These are phyloP conservation scores for Aureobasidium subglaciale DNA, from an alignment of 2,329 filamentous ascomycete genomes.

Conservation along the genomic window DNA sequence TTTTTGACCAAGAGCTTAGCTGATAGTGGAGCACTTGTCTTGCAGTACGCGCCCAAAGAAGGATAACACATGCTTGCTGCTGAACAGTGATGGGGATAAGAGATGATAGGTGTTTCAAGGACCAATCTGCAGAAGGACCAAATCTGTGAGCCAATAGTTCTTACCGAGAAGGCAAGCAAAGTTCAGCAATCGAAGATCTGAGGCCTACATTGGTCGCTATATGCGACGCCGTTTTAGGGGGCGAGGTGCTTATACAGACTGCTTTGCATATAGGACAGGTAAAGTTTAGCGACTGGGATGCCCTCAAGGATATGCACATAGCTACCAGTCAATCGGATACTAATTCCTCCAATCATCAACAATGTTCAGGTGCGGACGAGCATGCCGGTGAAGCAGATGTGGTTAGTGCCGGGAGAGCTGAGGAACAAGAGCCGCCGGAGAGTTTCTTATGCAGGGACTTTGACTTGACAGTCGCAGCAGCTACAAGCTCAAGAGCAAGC, in stretches of 20 bases:
- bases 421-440: background rate
- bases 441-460: background rate
- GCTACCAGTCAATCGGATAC: background rate
- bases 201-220: background rate
- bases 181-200: background rate
- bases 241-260: background rate
- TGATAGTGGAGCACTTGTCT: background rate
- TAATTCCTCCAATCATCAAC: background rate
- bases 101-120: background rate
- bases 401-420: background rate
- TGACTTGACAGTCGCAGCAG: background rate
- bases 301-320: background rate
- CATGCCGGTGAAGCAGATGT: background rate
- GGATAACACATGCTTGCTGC: background rate
- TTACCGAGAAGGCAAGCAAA: background rate
- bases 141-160: background rate
- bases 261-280: background rate
- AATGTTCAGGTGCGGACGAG: background rate
- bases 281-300: background rate
- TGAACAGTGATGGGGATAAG: background rate
- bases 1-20: background rate
- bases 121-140: too few relatives aligned
- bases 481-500: background rate
- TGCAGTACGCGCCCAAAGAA: background rate
- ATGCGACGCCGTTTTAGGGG: background rate